Base-by-base conservation (phyloP, 441 rosid genomes). In the Adansonia grandidieri region DNA sequence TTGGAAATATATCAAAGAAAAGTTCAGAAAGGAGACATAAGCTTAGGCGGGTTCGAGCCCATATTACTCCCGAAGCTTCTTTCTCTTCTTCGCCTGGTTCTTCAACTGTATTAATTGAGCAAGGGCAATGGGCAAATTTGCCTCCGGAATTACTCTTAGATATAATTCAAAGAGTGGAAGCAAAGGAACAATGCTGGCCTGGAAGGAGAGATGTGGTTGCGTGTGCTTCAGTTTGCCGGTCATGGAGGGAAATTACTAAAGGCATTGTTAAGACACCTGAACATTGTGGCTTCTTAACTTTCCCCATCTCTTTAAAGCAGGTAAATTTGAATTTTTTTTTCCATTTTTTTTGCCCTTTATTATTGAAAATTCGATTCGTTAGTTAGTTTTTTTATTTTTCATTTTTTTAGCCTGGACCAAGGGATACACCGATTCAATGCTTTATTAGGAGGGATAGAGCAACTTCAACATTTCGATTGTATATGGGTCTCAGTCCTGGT, bases 401-500 rank as follows among this genome's bases (percentile, higher is more conserved):
- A 28, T 67, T 79, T 71, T 19, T 75, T 69, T 53, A 95, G 99
- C 98, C 97, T 57, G 99, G 97, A 28, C 96, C 96, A 45, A 88
- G 94, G 86, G 96, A 91, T 67, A 80, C 86, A 81, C 93, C 95
- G 1, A 92, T 93, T 80, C 97, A 95, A 74, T 95, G 99, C 89
- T 95, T 85, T 85, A 91, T 95, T 40, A 89, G 80, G 86, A 89
- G 99, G 79, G 97, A 93, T 65, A 86, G 93, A 78, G 85, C 89
- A 3, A 86, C 90, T 71, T 90, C 94, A 2, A 88, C 94, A 2
- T 95, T 78, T 82, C 91, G 82, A 61, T 82, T 95, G 68, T 93
- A 90, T 86, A 93, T 90, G 63, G 96, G 99, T 70, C 82, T 92
- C 80, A 88, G 94, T 79, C 99, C 99, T 65, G 94, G 99, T 95